These are phyloP conservation scores for Nothophytophthora sp. DNA, from an alignment of 352 stramenopile genomes.

Conservation along the genomic window DNA sequence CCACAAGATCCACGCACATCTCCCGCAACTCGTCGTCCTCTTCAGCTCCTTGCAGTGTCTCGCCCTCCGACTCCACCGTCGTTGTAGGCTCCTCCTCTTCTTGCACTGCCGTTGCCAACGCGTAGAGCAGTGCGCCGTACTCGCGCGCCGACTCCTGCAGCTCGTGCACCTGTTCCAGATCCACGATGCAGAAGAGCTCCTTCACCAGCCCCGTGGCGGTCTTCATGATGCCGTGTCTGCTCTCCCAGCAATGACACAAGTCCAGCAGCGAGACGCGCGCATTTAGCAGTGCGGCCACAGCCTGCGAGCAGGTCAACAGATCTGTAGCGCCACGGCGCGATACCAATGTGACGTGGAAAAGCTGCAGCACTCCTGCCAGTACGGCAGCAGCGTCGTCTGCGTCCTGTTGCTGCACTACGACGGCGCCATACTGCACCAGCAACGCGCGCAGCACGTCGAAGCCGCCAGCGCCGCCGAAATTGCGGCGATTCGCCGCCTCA, in stretches of 20 bases:
- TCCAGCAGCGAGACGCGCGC: conserved; percentile 65
- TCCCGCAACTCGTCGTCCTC: conserved; percentile 34
- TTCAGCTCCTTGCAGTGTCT: background rate
- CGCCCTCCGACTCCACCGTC: conserved; percentile 17
- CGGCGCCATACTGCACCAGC: conserved; percentile 59
- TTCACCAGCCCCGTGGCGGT: conserved; percentile 70
- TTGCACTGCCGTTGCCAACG: conserved; percentile 47
- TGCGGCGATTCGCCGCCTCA: conserved; percentile 72
- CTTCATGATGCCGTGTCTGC: conserved; percentile 43
- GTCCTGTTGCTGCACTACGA: conserved; percentile 13
- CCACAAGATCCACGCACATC: conserved; percentile 69
- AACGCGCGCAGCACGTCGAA: conserved; percentile 72
- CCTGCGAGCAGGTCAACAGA: conserved; percentile 54
- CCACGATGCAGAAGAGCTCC: conserved; percentile 73
- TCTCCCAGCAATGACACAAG: conserved; percentile 52
- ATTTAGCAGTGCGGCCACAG: conserved; percentile 65
- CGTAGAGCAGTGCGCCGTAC: conserved; percentile 76
- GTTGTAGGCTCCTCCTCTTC: conserved; percentile 19
- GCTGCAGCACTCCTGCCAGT: conserved; percentile 47
- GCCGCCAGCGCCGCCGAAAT: conserved; percentile 72
- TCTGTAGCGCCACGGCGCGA: conserved; percentile 53
- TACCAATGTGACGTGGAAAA: conserved; percentile 73
- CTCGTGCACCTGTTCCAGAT: conserved; percentile 76
- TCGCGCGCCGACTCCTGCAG: conserved; percentile 79
- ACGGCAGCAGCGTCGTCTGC: conserved; percentile 26